Evolutionary conservation across 495 filamentous ascomycete genomes (phyloP), one percentile per base, ranked within the genome.

Genomic region (Trichoderma asperelloides): DNA sequence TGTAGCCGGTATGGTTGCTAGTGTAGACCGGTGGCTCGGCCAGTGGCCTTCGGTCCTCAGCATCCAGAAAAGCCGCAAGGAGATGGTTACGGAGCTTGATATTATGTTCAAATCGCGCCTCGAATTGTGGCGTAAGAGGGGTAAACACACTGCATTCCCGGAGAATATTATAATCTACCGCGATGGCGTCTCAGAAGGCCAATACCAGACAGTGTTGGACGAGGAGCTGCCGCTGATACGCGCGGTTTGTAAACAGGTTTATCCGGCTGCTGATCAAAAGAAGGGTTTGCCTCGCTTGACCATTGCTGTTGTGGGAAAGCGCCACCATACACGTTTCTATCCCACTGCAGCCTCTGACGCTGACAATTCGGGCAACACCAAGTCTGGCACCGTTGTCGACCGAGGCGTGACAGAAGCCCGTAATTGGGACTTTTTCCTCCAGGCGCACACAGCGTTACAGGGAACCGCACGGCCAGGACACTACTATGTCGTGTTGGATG

Each of bases 311-410:
- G 88, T 88, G 0, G 91, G 91, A 51, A 96, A 97, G 74, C 85
- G 94, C 25, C 94, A 98, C 70, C 91, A 96, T 71, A 96, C 91
- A 0, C 89, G 93, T 0, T 96, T 97, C 80, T 96, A 89, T 74
- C 80, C 80, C 0, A 80, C 78, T 0, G 69, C 78, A 27, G 84
- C 86, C 0, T 73, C 80, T 5, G 71, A 74, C 21, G 72, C 81
- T 1, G 70, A 74, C 18, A 78, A 71, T 1, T 85, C 82, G 7
- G 80, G 82, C 7, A 97, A 96, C 68, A 84, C 88, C 7, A 74
- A 80, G 43, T 86, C 86, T 49, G 94, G 94, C 6, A 96, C 92
- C 2, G 84, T 97, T 3, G 91, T 97, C 12, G 94, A 97, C 75
- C 86, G 91, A 55, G 89, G 91, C n/a, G 84, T 96, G 39, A 94